Evolutionary conservation across 2,329 filamentous ascomycete species (phyloP), one percentile per base, ranked within the genome.

Genomic region (Colletotrichum sp.): DNA sequence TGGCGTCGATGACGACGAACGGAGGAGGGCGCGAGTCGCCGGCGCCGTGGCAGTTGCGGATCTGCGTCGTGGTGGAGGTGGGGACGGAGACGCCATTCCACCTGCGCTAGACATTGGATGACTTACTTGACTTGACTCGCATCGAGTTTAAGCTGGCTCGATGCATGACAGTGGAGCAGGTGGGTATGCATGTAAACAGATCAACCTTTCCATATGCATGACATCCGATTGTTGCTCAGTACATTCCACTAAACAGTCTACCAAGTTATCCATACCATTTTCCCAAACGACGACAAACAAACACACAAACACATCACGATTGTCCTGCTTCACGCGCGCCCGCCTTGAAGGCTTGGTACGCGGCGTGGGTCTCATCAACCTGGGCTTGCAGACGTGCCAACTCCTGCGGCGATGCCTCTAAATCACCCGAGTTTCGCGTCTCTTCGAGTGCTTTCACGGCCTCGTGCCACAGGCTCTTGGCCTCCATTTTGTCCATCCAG

Each of bases 211-310:
- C 6, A 44, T 2, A n/a, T 44, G 18, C 16, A 44, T 44, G 1
- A n/a, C 0, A 36, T 36, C 15, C 34, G 0, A 36, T 36, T 36
- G 0, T 16, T 1, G 0, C 13, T 16, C 8, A 6, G 1, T 10
- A 44, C 18, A 44, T 44, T n/a, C 5, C 16, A n/a, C 39, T 44
- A 44, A 44, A 10, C 18, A n/a, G 8, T n/a, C 4, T 44, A 44
- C 18, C 8, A 30, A 30, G 30, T 8, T 39, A 44, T 44, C 39
- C 39, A n/a, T 8, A n/a, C 9, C 3, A n/a, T 10, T 6, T 1
- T 44, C 39, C 39, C 18, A n/a, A n/a, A 10, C 16, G 5, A n/a
- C 39, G 8, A 44, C 39, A 44, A n/a, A n/a, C 39, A 44, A 18
- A n/a, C 39, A 44, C 10, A 44, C 39, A 44, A 44, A 44, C 16